Percentiles rank a stretch among this genome's conserved stretches.
phyloP scores from a whole-genome alignment of 176 grass and related monocot species.

The Areca catechu region DNA sequence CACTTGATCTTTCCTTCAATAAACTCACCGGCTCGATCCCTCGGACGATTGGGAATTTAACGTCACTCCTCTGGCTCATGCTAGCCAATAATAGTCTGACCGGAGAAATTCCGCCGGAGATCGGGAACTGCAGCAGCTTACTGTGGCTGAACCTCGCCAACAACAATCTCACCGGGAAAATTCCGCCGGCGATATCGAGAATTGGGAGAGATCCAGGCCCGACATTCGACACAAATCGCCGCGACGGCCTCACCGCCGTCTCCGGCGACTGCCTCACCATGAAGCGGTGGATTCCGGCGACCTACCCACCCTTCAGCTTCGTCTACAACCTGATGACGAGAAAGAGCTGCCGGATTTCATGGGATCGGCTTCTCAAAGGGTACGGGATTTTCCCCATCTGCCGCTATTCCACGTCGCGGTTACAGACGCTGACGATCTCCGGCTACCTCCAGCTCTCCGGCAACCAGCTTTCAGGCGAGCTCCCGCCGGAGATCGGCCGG shows the following conservation, averaged over 20 bases:
- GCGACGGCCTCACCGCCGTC: constrained; percentile 22
- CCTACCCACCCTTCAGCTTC: constrained; percentile 85
- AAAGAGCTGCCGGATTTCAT: constrained; percentile 51
- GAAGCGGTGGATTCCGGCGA: constrained; percentile 75
- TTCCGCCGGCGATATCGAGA: constrained; percentile 48
- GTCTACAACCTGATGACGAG: constrained; percentile 58
- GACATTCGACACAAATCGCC: constrained; percentile 50
- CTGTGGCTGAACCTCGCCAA: constrained; percentile 63
- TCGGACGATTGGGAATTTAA: constrained; percentile 52
- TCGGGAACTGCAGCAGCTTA: constrained; percentile 77
- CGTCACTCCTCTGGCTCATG: constrained; percentile 89
- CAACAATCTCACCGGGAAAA: constrained; percentile 55
- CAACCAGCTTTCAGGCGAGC: constrained; percentile 50
- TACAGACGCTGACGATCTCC: constrained; percentile 44
- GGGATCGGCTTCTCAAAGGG: constrained; percentile 66
- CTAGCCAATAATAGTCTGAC: neutral
- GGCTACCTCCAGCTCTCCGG: constrained; percentile 72
- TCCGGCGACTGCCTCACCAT: constrained; percentile 81
- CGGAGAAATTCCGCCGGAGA: constrained; percentile 16
- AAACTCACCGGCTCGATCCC: constrained; percentile 46
- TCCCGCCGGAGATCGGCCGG: constrained; percentile 41
- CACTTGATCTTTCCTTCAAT: constrained; percentile 68
- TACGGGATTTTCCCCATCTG: constrained; percentile 69
- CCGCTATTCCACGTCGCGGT: constrained; percentile 34
- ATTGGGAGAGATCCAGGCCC: constrained; percentile 59